Base-by-base conservation (phyloP, 2,329 filamentous ascomycete genomes). In the Fusarium sp. region DNA sequence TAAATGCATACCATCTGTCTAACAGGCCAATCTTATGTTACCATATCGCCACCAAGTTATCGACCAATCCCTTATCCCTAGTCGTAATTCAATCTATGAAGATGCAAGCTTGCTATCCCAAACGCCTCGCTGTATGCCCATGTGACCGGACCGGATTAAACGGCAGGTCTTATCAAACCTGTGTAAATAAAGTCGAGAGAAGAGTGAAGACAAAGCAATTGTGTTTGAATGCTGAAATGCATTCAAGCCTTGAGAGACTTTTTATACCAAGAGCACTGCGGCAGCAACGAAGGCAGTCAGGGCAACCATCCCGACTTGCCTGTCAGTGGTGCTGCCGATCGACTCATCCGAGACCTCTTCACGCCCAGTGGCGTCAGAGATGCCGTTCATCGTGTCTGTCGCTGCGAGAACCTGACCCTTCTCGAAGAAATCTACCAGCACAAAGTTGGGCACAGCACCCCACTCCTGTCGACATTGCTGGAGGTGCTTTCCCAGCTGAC, bases 381-480 rank as follows among this genome's bases (percentile, higher is more conserved):
- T 81, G 14, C 83, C 84, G 79, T 95, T 95, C 77, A 94, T 80
- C 49, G 76, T 81, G 81, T 96, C 93, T 5, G 92, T 91, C 1
- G 91, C 90, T 11, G 86, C 84, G 60, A 96, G 89, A 37, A 92
- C 88, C 0, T 91, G 89, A 0, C 91, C 93, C 66, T 90, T 86
- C 79, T 93, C 91, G 80, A 91, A 94, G 80, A 94, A 95, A 81
- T 97, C 93, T 3, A 95, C 92, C 15, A 96, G 85, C 25, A 94
- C 86, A 75, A 94, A 95, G 7, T 86, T 90, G n/a, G 93, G 92
- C 55, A 86, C 84, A 33, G 83, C 81, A n/a, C 87, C 86, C 84
- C 91, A 95, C 68, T 89, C 81, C 6, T 74, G 77, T 58, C 83
- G 81, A 79, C 90, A 95, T 63, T 79, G 80, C 46, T 82, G 79